phyloP scores from a whole-genome alignment of 164 flowering plant species.

The Liquidambar formosana region DNA sequence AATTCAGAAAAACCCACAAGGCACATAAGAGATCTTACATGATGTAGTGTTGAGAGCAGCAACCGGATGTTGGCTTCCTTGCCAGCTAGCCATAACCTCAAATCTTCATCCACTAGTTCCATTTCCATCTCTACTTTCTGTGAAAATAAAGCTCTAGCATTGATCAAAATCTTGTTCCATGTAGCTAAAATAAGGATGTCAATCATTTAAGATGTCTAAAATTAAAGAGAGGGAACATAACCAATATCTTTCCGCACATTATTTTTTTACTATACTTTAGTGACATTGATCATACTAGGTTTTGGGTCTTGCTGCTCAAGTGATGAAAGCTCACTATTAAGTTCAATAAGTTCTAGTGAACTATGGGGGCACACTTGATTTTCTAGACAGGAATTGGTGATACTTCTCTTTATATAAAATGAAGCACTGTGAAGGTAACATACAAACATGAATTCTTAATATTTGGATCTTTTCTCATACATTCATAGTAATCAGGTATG shows the following conservation, averaged over 20 bases:
- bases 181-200: not conserved
- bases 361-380: too few relatives aligned
- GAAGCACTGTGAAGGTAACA: not conserved
- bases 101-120: conserved; percentile 48
- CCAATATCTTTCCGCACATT: too few relatives aligned
- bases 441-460: not conserved
- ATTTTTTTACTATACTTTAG: too few relatives aligned
- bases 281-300: too few relatives aligned
- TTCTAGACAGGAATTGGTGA: too few relatives aligned
- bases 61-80: conserved; percentile 60
- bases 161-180: not conserved
- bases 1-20: not conserved
- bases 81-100: conserved; percentile 55
- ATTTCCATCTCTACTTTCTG: conserved; percentile 33
- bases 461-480: not conserved
- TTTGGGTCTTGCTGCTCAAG: too few relatives aligned
- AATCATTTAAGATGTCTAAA: not conserved
- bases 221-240: too few relatives aligned
- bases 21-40: conserved; percentile 35
- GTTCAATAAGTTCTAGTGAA: too few relatives aligned
- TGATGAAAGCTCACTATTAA: too few relatives aligned
- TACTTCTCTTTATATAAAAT: not conserved
- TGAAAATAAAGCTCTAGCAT: not conserved
- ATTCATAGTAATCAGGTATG: not conserved
- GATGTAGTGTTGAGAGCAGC: conserved; percentile 69